Base-by-base conservation (phyloP, 2,329 filamentous ascomycete genomes). In the Helotiales sp. region DNA sequence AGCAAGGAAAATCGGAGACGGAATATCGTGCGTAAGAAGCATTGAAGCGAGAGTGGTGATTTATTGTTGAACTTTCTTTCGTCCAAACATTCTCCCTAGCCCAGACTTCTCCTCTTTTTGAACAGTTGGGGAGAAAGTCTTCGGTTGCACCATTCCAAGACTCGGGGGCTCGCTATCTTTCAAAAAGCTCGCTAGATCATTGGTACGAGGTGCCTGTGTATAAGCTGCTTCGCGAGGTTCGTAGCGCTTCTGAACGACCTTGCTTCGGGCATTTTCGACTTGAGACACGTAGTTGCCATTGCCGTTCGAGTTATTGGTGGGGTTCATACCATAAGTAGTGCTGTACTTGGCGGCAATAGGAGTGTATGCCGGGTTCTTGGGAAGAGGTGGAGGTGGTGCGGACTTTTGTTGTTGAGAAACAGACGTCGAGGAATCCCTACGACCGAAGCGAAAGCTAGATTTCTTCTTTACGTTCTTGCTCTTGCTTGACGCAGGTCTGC, bases 171-270 rank as follows among this genome's bases (percentile, higher is more conserved):
- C 63, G 29, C 61, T 65, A 10, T 56, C 54, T 51, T 61, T 63
- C 9, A 95, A 74, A 70, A 93, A 93, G 52, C 85, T 84, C 0
- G 90, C 89, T 44, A 93, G 73, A 51, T 91, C 89, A 17, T 82
- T 81, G 2, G 87, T 91, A 46, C 68, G 58, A 56, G 67, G 38
- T 59, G 63, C 61, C 58, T 68, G 57, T 17, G 53, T 52, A 30
- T 66, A 54, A 8, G 64, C 58, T 10, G 71, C 64, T 19, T 71
- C 67, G 24, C 70, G 65, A 12, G 68, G 63, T 55, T 69, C 66
- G 66, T 81, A 86, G 65, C 73, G 81, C 73, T 81, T 86, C 79
- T 80, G 77, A 22, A 72, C 70, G 24, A 70, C 70, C 19, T 70
- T 71, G 25, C 57, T 65, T 15, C 64, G 58, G 13, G 64, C 54